Percentiles rank a stretch among this genome's conserved stretches.
These are phyloP conservation scores for Psilocybe subaeruginosa DNA, from an alignment of 768 basidiomycete genomes.

Conservation along the genomic window DNA sequence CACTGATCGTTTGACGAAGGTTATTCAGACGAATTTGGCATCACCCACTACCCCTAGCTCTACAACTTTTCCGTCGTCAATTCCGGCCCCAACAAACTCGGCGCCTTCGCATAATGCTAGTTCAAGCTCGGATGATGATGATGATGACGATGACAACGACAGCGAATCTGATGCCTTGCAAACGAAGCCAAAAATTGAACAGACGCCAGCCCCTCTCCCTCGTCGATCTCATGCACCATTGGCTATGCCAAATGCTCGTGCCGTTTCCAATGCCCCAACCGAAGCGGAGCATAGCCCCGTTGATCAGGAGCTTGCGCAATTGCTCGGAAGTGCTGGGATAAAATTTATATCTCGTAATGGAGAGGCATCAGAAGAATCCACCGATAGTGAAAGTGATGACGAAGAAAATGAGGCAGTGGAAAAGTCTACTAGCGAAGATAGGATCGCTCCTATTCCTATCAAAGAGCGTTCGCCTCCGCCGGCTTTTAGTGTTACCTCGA, in stretches of 20 bases:
- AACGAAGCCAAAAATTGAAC: background rate
- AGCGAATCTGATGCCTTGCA: background rate
- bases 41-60: constrained; percentile 4
- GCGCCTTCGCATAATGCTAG: background rate
- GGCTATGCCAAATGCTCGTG: constrained; percentile 1
- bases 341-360: constrained; percentile 45
- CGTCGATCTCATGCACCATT: constrained; percentile 5
- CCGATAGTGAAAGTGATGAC: constrained; percentile 29
- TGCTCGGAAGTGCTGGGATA: constrained; percentile 40
- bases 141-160: background rate
- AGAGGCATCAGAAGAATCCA: constrained; percentile 30
- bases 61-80: background rate
- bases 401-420: constrained; percentile 22
- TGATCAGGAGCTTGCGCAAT: constrained; percentile 42
- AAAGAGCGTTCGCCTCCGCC: constrained; percentile 56
- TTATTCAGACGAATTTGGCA: constrained; percentile 31
- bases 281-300: constrained; percentile 32
- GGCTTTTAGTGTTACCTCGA: constrained; percentile 64
- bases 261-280: constrained; percentile 6
- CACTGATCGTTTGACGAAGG: constrained; percentile 44
- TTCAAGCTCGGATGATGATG: background rate
- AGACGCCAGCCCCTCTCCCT: background rate
- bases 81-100: background rate
- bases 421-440: constrained; percentile 21
- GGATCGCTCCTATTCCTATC: constrained; percentile 61